Base-by-base conservation (phyloP, 345 rosid genomes). In the Citrus sp. region DNA sequence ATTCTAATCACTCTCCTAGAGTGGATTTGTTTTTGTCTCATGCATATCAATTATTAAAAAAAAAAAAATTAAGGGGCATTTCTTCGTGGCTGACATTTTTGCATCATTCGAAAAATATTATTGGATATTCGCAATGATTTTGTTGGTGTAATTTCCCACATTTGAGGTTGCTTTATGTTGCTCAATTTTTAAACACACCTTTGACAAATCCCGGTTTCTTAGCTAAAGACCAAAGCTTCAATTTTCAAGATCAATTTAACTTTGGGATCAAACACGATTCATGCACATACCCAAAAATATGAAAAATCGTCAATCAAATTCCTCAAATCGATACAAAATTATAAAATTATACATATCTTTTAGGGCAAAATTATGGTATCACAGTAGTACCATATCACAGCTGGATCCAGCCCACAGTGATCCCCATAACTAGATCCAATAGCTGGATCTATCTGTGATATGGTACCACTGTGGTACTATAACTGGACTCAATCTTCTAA, bases 311-410 rank as follows among this genome's bases (percentile, higher is more conserved):
- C 56, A 1, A 51, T 14, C 7, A 14, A 51, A 14, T 51, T 37
- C 21, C 19, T 51, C 22, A 16, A 51, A 13, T 16, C 1, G 0
- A 51, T 51, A 51, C 22, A 51, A 14, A 51, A 51, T 51, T 51
- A 9, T 42, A 10, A 42, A 42, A 42, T 10, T 42, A 42, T 10
- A 10, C 9, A 42, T 42, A 10, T 32, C 0, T 32, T 32, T 32
- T 3, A 32, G 4, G 4, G 0, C 0, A 32, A 32, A 32, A 32
- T 0, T 32, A 32, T 32, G 0, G 0, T 32, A 32, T 0, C 0
- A 32, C 0, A 32, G 34, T 32, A 32, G 0, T 32, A 32, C 5
- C 5, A 32, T 32, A 32, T 0, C 34, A 32, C 0, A 32, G 5
- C 0, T 32, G 0, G 4, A 32, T 32, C 0, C 34, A 32, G 0